Evolutionary conservation across 768 basidiomycete genomes (phyloP), one percentile per base, ranked within the genome.

Genomic region (Kwoniella bestiolae): DNA sequence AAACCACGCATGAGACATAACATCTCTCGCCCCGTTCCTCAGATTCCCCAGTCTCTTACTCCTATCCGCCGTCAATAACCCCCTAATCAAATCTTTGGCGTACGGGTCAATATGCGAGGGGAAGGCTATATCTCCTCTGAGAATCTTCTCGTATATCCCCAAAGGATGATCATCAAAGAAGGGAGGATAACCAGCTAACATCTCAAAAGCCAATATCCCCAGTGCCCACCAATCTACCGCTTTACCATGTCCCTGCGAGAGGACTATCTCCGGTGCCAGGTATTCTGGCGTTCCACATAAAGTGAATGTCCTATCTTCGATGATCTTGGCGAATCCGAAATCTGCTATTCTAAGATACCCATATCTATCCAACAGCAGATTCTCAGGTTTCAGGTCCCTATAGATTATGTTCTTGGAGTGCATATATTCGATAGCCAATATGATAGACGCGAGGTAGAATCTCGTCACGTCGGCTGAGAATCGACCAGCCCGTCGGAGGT

Each of bases 171-270:
- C 92, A 78, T 97, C 94, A 81, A 92, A 97, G 85, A 98, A 99
- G 23, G 96, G 96, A 28, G 95, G 94, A 77, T 95, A 98, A 1
- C 96, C 96, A 32, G 95, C 95, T 47, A 99, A 87, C 94, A 98
- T 97, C 81, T 99, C 96, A 80, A 95, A 99, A 80, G 91, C 92
- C 35, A 99, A 84, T 50, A 98, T 91, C 21, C 96, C 96, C 74
- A 94, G 90, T 8, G 96, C 95, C 96, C 96, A 99, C 94, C 94
- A 99, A 79, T 99, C 95, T 5, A 94, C 94, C 8, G 94, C 94
- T 80, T 96, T 95, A 11, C 94, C 94, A 81, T 99, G 96, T 11
- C 96, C 96, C 68, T 95, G 94, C 5, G 92, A 93, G 76, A 95
- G 90, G 63, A 99, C 96, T 63, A 99, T 96, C 82, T 99, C 96